Conservation (phyloP, 495 filamentous ascomycete species). For the Annulohypoxylon stygium region DNA sequence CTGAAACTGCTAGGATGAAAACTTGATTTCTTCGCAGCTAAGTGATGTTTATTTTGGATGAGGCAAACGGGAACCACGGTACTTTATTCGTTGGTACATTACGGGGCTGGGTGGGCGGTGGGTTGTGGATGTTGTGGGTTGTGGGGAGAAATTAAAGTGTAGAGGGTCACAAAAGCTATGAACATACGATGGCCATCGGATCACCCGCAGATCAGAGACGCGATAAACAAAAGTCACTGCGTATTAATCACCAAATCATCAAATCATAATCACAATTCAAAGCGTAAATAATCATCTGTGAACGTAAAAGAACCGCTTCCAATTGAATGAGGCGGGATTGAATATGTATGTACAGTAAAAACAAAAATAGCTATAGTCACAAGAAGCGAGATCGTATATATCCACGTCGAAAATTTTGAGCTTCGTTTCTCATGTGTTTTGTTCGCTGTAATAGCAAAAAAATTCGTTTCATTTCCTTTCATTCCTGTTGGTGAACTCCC, state of each 20-base stretch:
- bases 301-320: background rate
- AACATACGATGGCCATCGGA: background rate
- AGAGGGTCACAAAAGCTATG: background rate
- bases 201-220: background rate
- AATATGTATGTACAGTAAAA: background rate
- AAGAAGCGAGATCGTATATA: constrained; percentile 3
- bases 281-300: background rate
- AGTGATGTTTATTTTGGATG: background rate
- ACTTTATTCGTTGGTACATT: background rate
- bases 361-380: background rate
- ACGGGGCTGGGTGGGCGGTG: background rate
- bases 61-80: background rate
- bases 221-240: constrained; percentile 1
- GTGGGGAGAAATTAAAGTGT: background rate
- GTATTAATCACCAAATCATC: background rate
- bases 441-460: background rate
- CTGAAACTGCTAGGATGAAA: background rate
- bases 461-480: constrained; percentile 4
- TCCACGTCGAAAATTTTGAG: background rate
- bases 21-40: background rate
- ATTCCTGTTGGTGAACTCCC: background rate
- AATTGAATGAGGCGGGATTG: background rate
- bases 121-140: background rate
- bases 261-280: background rate
- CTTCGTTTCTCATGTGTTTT: background rate